Conservation (phyloP, 1,284 basidiomycete genomes). For the Sporisorium exsertum region DNA sequence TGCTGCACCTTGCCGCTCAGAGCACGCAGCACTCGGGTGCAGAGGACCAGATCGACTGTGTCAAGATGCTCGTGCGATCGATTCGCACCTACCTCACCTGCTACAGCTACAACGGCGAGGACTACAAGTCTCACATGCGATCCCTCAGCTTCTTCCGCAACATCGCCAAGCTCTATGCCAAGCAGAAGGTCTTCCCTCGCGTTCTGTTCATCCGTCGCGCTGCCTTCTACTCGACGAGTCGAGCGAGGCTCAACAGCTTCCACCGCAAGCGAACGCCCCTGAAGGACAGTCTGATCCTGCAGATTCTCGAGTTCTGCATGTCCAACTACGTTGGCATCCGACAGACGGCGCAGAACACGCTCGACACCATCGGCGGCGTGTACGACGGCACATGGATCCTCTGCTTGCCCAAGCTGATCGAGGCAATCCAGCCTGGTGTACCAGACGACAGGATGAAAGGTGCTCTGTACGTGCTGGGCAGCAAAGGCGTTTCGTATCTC, state of each 20-base stretch:
- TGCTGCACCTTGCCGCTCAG: slow-evolving; percentile 79
- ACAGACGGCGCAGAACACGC: slow-evolving; percentile 79
- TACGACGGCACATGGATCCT: slow-evolving; percentile 85
- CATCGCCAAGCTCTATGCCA: slow-evolving; percentile 75
- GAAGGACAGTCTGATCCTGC: slow-evolving; percentile 82
- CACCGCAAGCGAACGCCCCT: slow-evolving; percentile 83
- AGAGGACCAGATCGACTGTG: slow-evolving; percentile 93
- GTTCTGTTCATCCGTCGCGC: slow-evolving; percentile 83
- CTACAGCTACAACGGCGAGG: slow-evolving; percentile 66
- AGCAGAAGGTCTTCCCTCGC: slow-evolving; percentile 81
- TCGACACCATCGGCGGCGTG: slow-evolving; percentile 79
- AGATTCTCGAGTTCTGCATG: slow-evolving; percentile 84
- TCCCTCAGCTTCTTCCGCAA: slow-evolving; percentile 61
- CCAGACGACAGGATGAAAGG: slow-evolving; percentile 96
- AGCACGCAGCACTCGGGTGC: slow-evolving; percentile 72
- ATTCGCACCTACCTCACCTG: slow-evolving; percentile 61
- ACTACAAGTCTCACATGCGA: slow-evolving; percentile 63
- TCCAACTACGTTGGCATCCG: slow-evolving; percentile 64
- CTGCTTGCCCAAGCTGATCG: slow-evolving; percentile 77
- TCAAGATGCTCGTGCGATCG: slow-evolving; percentile 73
- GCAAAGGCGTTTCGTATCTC: slow-evolving; percentile 74
- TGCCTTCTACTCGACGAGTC: slow-evolving; percentile 75
- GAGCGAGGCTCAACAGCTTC: slow-evolving; percentile 80
- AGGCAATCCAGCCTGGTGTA: slow-evolving; percentile 73
- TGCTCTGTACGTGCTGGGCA: slow-evolving; percentile 86